phyloP scores from a whole-genome alignment of 1,139 yeast species.

The Kluyveromyces sp. region DNA sequence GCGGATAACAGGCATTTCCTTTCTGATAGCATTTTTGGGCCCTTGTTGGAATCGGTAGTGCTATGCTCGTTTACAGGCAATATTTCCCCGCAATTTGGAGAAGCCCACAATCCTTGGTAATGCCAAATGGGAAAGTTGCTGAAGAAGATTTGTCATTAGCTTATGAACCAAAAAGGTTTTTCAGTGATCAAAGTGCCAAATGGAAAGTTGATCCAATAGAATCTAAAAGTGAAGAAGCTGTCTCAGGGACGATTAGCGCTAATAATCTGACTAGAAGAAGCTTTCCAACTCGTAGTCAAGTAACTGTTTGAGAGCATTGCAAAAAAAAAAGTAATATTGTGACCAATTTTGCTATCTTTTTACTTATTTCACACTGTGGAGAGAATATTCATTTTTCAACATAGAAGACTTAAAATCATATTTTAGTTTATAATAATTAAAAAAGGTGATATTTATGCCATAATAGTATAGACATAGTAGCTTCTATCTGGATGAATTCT shows the following conservation, averaged over 20 bases:
- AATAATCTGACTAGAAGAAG: background rate
- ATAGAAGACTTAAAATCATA: too few species aligned
- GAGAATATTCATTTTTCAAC: too few species aligned
- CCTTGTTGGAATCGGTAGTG: conserved; percentile 34
- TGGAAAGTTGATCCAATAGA: conserved; percentile 3
- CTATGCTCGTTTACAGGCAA: conserved; percentile 33
- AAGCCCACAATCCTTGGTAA: background rate
- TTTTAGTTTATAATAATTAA: too few species aligned
- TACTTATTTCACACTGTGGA: too few species aligned
- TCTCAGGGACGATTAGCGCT: background rate
- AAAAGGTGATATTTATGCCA: too few species aligned
- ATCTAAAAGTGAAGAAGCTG: background rate
- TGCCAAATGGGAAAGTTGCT: background rate
- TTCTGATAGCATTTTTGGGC: conserved; percentile 37
- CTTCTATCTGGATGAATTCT: too few species aligned
- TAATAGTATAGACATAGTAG: too few species aligned
- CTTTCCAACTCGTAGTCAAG: background rate
- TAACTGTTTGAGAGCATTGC: background rate
- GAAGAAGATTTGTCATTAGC: conserved; percentile 31
- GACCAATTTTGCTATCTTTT: too few species aligned
- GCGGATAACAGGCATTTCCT: conserved; percentile 45
- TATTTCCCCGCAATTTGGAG: conserved; percentile 38
- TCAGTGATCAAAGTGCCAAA: conserved; percentile 12
- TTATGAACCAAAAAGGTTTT: conserved; percentile 40
- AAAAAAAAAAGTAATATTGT: too few species aligned